These are phyloP conservation scores for Oleoguttula mirabilis DNA, from an alignment of 495 filamentous ascomycete species.

Conservation along the genomic window DNA sequence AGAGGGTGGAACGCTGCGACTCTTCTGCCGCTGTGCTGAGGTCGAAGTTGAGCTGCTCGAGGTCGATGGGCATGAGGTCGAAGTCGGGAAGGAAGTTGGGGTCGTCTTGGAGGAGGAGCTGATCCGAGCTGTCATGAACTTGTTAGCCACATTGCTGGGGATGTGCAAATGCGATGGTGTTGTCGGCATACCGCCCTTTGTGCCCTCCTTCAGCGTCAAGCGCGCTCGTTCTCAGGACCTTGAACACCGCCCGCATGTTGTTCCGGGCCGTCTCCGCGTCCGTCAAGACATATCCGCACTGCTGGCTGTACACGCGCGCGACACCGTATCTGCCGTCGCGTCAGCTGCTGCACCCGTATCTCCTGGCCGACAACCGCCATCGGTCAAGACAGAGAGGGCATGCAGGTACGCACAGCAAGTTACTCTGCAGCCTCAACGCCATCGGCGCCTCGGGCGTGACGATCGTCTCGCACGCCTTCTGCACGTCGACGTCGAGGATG, in stretches of 20 bases:
- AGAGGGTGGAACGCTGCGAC: slow-evolving; percentile 30
- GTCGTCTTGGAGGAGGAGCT: slow-evolving; percentile 71
- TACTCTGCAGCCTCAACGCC: slow-evolving; percentile 84
- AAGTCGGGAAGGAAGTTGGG: slow-evolving; percentile 71
- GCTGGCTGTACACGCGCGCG: slow-evolving; percentile 70
- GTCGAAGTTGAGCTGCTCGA: slow-evolving; percentile 39
- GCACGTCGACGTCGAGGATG: slow-evolving; percentile 76
- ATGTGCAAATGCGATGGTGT: too few relatives aligned
- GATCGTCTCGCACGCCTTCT: slow-evolving; percentile 77
- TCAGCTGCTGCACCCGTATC: neutral
- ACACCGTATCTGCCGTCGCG: slow-evolving; percentile 54
- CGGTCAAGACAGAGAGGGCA: neutral
- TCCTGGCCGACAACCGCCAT: neutral
- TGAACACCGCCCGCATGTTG: slow-evolving; percentile 55
- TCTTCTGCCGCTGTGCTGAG: slow-evolving; percentile 19
- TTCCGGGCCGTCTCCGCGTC: slow-evolving; percentile 69
- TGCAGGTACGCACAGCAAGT: slow-evolving; percentile 48
- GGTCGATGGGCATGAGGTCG: slow-evolving; percentile 42
- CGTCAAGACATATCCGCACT: slow-evolving; percentile 70
- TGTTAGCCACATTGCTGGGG: too few relatives aligned
- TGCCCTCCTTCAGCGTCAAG: slow-evolving; percentile 56
- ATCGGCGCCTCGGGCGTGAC: slow-evolving; percentile 74
- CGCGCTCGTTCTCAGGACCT: slow-evolving; percentile 40
- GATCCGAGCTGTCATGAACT: slow-evolving; percentile 66
- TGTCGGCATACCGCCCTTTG: slow-evolving; percentile 62